Base-by-base conservation (phyloP, 805 yeast genomes). In the Monosporozyma yasuniensis region DNA sequence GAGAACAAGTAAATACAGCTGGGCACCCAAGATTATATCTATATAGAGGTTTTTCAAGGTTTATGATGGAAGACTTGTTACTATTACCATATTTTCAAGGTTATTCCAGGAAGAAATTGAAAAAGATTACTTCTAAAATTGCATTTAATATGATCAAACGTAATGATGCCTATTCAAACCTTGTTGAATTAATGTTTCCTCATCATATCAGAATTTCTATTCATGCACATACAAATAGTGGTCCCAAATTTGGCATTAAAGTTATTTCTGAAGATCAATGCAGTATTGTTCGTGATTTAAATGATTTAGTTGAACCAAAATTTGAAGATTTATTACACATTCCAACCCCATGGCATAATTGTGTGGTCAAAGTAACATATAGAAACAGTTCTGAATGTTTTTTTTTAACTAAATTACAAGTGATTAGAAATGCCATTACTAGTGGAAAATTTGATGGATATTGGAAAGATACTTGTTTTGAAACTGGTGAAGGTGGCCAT, bases 291-390 rank as follows among this genome's bases (percentile, higher is more conserved):
- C 71, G 66, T 46, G 67, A 74, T n/a, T 61, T 79, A 32, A 66
- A 64, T 25, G 64, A 62, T 22, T 47, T 58, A 25, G 65, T 42
- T 3, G 75, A 74, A 46, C 82, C 79, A 2, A 58, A 58, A 25
- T 72, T 67, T 57, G 79, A 75, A 42, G 83, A 77, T 54, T 65
- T 76, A 54, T 70, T 80, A 50, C 84, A 80, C 60, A 78, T 80
- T 51, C 84, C 84, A 46, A 79, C 84, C 0, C 84, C 84, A 44
- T 80, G 84, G 84, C 84, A 79, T 61, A 80, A 80, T 55, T 67
- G 78, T 47, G 72, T 79, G 12, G 74, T 76, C 23, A 42, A 32
- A 61, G 46, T 30, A n/a, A 32, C n/a, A 10, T 34, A 44, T 32
- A 44, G 74, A 48, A 70, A 68, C 44, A 73, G 71, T 30, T 61